Evolutionary conservation across 2,329 filamentous ascomycete genomes (phyloP).

Genomic region (Didymella pomorum): DNA sequence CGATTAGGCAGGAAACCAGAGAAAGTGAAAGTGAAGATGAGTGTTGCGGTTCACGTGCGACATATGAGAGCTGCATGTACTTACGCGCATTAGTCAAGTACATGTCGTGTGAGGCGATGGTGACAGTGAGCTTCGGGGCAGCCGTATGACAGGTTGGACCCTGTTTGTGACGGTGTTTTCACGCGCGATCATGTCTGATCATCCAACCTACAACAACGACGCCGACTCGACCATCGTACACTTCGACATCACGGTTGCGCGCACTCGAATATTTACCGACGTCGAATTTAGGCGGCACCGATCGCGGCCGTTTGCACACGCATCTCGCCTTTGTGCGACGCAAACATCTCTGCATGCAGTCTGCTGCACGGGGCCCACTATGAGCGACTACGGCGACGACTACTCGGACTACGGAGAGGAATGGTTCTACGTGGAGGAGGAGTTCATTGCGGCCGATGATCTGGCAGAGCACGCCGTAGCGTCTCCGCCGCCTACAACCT

Average conservation of each 20-base stretch:
- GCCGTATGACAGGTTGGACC: slow-evolving; percentile 7
- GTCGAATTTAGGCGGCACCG: neutral
- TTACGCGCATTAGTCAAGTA: too few relatives aligned
- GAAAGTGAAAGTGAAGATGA: neutral
- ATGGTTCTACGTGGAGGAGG: slow-evolving; percentile 59
- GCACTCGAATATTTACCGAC: neutral
- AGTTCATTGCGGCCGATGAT: slow-evolving; percentile 55
- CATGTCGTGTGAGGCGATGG: slow-evolving; percentile 1
- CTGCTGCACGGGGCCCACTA: slow-evolving; percentile 28
- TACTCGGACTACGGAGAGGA: slow-evolving; percentile 52
- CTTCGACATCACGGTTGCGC: neutral
- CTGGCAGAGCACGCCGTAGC: slow-evolving; percentile 58
- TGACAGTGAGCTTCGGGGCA: neutral
- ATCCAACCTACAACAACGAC: slow-evolving; percentile 7
- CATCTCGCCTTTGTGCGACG: slow-evolving; percentile 16
- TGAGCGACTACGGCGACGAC: slow-evolving; percentile 55
- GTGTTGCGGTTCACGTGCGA: neutral
- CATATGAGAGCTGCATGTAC: slow-evolving; percentile 3
- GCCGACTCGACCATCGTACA: slow-evolving; percentile 3
- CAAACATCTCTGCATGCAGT: slow-evolving; percentile 17
- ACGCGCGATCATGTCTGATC: slow-evolving; percentile 12
- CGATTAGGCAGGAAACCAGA: slow-evolving; percentile 7
- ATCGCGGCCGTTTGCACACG: slow-evolving; percentile 13
- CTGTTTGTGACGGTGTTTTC: slow-evolving; percentile 15
- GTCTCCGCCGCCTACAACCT: slow-evolving; percentile 50